Conservation (phyloP, 768 basidiomycete genomes). For the Hygrocybe punicea region DNA sequence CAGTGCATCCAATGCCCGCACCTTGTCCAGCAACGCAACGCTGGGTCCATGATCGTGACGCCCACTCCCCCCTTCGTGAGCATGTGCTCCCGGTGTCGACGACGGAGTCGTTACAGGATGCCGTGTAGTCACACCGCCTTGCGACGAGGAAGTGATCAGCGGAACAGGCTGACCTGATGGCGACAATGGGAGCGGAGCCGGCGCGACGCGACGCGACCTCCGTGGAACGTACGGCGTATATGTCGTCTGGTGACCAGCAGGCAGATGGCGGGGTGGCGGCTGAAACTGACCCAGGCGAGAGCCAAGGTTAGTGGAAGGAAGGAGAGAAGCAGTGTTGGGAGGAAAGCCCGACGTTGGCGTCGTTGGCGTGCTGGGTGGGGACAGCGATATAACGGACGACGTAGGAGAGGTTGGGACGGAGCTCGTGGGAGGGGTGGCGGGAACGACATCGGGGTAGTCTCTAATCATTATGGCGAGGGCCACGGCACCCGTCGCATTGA, state of each 20-base stretch:
- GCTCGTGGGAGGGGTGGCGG: slow-evolving; percentile 31
- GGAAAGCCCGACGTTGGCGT: slow-evolving; percentile 4
- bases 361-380: slow-evolving; percentile 15
- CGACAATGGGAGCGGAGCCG: slow-evolving; percentile 44
- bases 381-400: slow-evolving; percentile 31
- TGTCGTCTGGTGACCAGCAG: slow-evolving; percentile 61
- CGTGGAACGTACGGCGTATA: slow-evolving; percentile 83
- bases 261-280: slow-evolving; percentile 42
- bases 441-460: slow-evolving; percentile 84
- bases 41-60: slow-evolving; percentile 53
- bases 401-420: slow-evolving; percentile 40
- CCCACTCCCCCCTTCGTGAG: slow-evolving; percentile 1
- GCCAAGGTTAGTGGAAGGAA: slow-evolving; percentile 30
- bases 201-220: slow-evolving; percentile 45
- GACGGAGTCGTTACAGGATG: slow-evolving; percentile 31
- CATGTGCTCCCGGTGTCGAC: slow-evolving; percentile 11
- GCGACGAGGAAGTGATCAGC: slow-evolving; percentile 63
- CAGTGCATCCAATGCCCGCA: slow-evolving; percentile 82
- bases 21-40: slow-evolving; percentile 79
- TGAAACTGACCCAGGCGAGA: slow-evolving; percentile 33
- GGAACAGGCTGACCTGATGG: slow-evolving; percentile 50
- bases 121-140: slow-evolving; percentile 50
- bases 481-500: slow-evolving; percentile 80
- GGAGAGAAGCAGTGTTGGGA: slow-evolving; percentile 28
- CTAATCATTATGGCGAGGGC: slow-evolving; percentile 94